phyloP scores from a whole-genome alignment of 1,284 basidiomycete genomes.

The Pyrrhoderma noxium region DNA sequence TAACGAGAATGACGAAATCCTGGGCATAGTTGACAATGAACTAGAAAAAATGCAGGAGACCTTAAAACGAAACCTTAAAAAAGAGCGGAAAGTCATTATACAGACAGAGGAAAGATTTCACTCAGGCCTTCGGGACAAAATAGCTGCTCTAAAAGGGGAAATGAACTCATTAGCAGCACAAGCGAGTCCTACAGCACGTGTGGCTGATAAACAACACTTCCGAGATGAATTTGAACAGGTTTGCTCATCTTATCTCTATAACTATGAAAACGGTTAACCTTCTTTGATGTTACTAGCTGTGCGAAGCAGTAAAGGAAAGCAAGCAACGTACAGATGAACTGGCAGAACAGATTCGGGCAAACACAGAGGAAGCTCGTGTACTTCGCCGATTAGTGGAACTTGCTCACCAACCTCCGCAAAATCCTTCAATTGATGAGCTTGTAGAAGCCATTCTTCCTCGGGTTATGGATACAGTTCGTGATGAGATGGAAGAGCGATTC shows the following conservation, averaged over 20 bases:
- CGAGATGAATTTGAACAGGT: too few relatives aligned
- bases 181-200: not conserved
- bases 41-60: slow-evolving; percentile 27
- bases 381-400: not conserved
- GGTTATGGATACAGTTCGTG: slow-evolving; percentile 10
- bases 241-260: too few relatives aligned
- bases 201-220: not conserved
- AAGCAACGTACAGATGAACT: not conserved
- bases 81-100: too few relatives aligned
- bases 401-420: slow-evolving; percentile 4
- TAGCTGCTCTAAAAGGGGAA: slow-evolving; percentile 30
- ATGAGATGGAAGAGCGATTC: not conserved
- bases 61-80: not conserved
- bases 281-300: too few relatives aligned
- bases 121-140: slow-evolving; percentile 25
- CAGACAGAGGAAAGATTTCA: too few relatives aligned
- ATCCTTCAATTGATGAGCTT: slow-evolving; percentile 8
- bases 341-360: not conserved
- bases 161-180: not conserved
- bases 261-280: too few relatives aligned
- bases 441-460: slow-evolving; percentile 3
- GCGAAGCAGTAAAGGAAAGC: too few relatives aligned
- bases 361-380: slow-evolving; percentile 5
- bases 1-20: slow-evolving; percentile 32
- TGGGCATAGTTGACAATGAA: slow-evolving; percentile 31